Percentiles rank a stretch among this genome's conserved stretches.
These are phyloP conservation scores for Lipomyces lipofer DNA, from an alignment of 805 yeast species.

Conservation along the genomic window DNA sequence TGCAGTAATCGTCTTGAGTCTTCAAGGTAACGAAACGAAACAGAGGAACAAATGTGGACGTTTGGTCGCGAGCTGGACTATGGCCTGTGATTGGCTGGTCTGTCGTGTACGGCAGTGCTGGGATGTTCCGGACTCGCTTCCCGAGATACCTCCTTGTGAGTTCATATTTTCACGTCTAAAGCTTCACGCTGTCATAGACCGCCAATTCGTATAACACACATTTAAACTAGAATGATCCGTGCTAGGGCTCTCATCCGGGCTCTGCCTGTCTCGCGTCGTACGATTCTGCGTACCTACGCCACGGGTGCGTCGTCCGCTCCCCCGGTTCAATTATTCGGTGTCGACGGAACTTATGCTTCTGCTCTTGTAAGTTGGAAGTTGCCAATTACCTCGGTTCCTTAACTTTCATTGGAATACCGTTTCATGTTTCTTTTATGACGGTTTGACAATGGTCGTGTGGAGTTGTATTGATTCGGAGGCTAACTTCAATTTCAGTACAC, in stretches of 20 bases:
- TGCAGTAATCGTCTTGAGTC: too few relatives aligned
- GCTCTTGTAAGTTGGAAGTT: constrained; percentile 54
- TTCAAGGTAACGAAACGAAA: too few relatives aligned
- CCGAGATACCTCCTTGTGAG: too few relatives aligned
- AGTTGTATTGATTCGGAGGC: background rate
- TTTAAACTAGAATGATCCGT: constrained; percentile 13
- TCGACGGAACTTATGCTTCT: constrained; percentile 96
- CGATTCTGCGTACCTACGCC: constrained; percentile 20
- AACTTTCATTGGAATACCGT: background rate
- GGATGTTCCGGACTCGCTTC: background rate
- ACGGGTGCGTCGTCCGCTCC: constrained; percentile 60
- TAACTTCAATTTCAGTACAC: constrained; percentile 49
- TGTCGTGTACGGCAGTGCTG: background rate
- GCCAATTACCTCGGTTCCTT: background rate
- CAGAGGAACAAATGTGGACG: too few relatives aligned
- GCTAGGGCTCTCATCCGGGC: constrained; percentile 22
- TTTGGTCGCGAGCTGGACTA: too few relatives aligned
- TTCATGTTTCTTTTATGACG: background rate
- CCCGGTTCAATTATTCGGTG: constrained; percentile 90
- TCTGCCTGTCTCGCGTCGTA: constrained; percentile 19
- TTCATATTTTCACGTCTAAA: too few relatives aligned
- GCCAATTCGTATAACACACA: too few relatives aligned
- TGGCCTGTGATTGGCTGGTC: constrained; percentile 1
- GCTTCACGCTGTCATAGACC: too few relatives aligned
- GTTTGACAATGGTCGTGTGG: background rate